These are phyloP conservation scores for Psophocarpus tetragonolobus DNA, from an alignment of 306 rosid genomes.

Conservation along the genomic window DNA sequence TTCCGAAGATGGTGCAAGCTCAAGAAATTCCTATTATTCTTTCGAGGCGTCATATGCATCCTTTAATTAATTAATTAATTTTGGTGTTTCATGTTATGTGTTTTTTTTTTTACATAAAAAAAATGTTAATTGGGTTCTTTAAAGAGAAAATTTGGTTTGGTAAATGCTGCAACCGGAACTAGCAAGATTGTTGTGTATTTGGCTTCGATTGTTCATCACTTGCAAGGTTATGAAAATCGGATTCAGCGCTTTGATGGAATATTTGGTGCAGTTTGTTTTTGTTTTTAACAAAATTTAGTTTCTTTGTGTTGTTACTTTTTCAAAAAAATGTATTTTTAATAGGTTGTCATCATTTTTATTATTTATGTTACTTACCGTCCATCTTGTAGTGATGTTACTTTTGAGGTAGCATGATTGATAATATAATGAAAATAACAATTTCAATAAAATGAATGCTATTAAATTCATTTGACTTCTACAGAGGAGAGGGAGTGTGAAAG, in stretches of 20 bases:
- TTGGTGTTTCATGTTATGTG: not conserved
- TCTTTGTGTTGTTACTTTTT: not conserved
- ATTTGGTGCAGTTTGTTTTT: conserved; percentile 49
- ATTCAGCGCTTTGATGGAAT: conserved; percentile 81
- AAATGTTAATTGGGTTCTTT: conserved; percentile 37
- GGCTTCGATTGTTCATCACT: conserved; percentile 80
- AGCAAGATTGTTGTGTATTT: conserved; percentile 85
- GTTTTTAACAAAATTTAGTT: not conserved
- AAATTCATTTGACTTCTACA: not conserved
- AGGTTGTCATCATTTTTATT: conserved; percentile 5
- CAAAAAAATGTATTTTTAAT: not conserved
- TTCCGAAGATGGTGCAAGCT: conserved; percentile 83
- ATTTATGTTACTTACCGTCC: not conserved
- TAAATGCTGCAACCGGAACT: conserved; percentile 90
- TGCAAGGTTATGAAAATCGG: conserved; percentile 57
- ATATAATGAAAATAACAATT: conserved; percentile 8
- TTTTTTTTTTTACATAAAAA: too few species aligned
- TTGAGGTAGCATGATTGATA: not conserved
- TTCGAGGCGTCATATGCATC: conserved; percentile 77
- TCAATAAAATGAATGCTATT: not conserved
- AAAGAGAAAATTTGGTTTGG: conserved; percentile 54
- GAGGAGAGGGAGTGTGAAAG: not conserved
- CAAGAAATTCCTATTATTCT: conserved; percentile 80
- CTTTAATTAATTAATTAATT: conserved; percentile 19
- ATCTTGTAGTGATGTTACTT: not conserved